These are phyloP conservation scores for Terfezia claveryi DNA, from an alignment of 495 filamentous ascomycete genomes.

Conservation along the genomic window DNA sequence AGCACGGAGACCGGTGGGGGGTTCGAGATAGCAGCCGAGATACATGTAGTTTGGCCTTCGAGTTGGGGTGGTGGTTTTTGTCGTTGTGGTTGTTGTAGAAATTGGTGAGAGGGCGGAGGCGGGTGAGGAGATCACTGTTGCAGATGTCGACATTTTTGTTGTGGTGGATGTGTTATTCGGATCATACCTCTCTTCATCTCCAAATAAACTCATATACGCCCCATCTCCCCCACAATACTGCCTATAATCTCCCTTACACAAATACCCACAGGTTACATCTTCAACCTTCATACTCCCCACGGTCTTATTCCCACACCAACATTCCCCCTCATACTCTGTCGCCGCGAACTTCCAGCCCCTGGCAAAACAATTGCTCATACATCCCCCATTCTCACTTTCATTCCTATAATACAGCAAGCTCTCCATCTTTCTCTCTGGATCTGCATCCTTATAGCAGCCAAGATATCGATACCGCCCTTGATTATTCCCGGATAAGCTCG, in stretches of 20 bases:
- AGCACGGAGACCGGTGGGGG: conserved; percentile 35
- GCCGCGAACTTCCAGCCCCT: conserved; percentile 10
- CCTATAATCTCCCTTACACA: conserved; percentile 20
- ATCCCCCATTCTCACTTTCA: conserved; percentile 17
- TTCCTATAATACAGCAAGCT: conserved; percentile 11
- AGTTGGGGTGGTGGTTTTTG: neutral
- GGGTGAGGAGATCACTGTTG: neutral
- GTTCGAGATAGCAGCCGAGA: conserved; percentile 40
- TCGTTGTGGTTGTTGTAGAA: neutral
- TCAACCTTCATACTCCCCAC: conserved; percentile 11
- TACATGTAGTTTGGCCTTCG: conserved; percentile 27
- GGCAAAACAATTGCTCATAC: conserved; percentile 13
- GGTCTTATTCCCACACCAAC: conserved; percentile 22
- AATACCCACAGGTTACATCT: conserved; percentile 20
- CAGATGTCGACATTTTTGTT: neutral
- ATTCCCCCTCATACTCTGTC: conserved; percentile 22
- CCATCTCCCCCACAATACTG: conserved; percentile 26
- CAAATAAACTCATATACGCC: conserved; percentile 23
- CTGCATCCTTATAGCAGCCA: conserved; percentile 21
- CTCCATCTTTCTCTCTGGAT: conserved; percentile 17
- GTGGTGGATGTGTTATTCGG: conserved; percentile 3
- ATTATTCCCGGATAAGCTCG: conserved; percentile 2
- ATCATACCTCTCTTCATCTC: conserved; percentile 16
- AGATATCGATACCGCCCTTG: conserved; percentile 16
- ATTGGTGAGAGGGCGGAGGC: neutral